Evolutionary conservation across 345 rosid species (phyloP).

Genomic region (Salix arbutifolia): DNA sequence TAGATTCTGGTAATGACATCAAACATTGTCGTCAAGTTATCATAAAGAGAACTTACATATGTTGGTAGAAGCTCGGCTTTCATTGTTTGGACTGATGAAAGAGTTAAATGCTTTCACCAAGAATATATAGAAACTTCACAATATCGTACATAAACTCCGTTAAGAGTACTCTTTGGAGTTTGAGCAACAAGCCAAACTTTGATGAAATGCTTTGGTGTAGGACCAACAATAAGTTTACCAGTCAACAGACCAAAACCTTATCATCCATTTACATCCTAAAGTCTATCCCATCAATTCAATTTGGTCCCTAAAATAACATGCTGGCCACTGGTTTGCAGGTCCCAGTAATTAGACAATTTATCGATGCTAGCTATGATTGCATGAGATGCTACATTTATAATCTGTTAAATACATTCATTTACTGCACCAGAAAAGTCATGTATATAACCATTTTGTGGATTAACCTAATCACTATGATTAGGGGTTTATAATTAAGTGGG

Average conservation of each 20-base stretch:
- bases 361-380: too few relatives aligned
- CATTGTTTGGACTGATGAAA: background rate
- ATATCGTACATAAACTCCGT: background rate
- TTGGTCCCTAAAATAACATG: too few relatives aligned
- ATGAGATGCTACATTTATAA: too few relatives aligned
- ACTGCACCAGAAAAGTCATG: background rate
- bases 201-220: background rate
- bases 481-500: background rate
- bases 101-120: background rate
- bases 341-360: too few relatives aligned
- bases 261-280: too few relatives aligned
- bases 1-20: conserved; percentile 45
- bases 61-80: too few relatives aligned
- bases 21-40: background rate
- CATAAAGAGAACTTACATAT: background rate
- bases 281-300: too few relatives aligned
- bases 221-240: background rate
- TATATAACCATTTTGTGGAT: too few relatives aligned
- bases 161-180: too few relatives aligned
- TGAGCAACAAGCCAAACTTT: background rate
- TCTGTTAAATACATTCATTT: background rate
- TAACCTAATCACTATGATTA: background rate
- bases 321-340: too few relatives aligned
- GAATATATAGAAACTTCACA: background rate
- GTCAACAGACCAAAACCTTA: too few relatives aligned